Base-by-base conservation (phyloP, 805 yeast genomes). In the Wickerhamomyces xylosicus region DNA sequence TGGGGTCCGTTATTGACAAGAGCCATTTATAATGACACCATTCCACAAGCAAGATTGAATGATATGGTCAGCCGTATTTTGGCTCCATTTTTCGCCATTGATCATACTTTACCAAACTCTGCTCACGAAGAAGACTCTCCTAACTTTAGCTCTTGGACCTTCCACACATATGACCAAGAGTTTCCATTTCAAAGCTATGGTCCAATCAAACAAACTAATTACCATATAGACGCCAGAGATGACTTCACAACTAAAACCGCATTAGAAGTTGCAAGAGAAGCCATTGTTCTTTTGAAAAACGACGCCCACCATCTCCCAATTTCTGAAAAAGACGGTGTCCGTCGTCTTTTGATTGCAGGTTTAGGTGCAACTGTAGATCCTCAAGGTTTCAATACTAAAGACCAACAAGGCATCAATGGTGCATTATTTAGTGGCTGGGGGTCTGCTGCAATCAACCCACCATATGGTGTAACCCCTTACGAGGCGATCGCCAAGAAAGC, bases 391-490 rank as follows among this genome's bases (percentile, higher is more conserved):
- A 72, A 69, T 46, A 69, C 75, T 40, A 67, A 63, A 41, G 80
- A 75, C 49, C 74, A 70, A 49, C 64, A 63, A 35, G 67, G 74
- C 43, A 62, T 62, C 10, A 66, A 70, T 41, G 85, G 84, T 3
- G 67, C 73, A 2, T 49, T 77, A 33, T 69, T 73, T 27, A 63
- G 71, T 22, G 83, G 83, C 13, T 74, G 83, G 78, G 85, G 84
- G 0, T 76, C 83, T 4, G 76, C 80, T 1, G 63, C 77, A 10
- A 78, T 69, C 14, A 69, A 65, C 45, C 68, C 72, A 33, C 77
- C 79, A 3, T 72, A 61, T 50, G 71, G 74, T 4, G 62, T 73
- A n/a, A 69, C 80, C 1, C 82, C 83, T 0, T 64, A 64, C 41
- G 79, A 74, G 49, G 79, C 75, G 1, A 67, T 77, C 31, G 60